Evolutionary conservation across 225 moss, liverwort and hornwort species (phyloP).

Genomic region (Bryum argenteum): DNA sequence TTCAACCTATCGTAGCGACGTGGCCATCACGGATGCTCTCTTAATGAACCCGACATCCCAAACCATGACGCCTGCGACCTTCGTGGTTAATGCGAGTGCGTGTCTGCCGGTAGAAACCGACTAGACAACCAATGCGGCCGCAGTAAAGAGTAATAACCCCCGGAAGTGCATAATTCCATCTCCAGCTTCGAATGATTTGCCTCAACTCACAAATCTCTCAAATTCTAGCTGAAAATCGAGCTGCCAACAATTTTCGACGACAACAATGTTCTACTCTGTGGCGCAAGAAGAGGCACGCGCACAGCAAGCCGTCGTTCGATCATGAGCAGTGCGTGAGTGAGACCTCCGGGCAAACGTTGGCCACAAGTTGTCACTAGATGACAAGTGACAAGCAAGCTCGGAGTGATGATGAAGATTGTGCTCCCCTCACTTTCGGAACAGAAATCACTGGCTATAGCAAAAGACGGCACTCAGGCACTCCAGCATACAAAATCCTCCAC

Average conservation of each 20-base stretch:
- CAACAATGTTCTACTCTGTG: not conserved
- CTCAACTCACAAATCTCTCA: not conserved
- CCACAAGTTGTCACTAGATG: slow-evolving; percentile 23
- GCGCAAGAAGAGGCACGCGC: slow-evolving; percentile 17
- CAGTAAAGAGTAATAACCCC: slow-evolving; percentile 8
- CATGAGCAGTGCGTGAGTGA: not conserved
- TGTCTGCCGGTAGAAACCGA: slow-evolving; percentile 14
- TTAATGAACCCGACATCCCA: slow-evolving; percentile 24
- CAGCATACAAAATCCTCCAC: too few relatives aligned
- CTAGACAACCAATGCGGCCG: slow-evolving; percentile 18
- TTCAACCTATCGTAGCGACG: not conserved
- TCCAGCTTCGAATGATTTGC: not conserved
- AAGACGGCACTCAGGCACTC: too few relatives aligned
- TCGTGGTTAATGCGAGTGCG: not conserved
- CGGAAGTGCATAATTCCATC: slow-evolving; percentile 29
- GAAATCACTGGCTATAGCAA: too few relatives aligned
- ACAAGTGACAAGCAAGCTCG: too few relatives aligned
- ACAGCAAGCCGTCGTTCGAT: not conserved
- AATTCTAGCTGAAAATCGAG: not conserved
- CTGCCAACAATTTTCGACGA: too few relatives aligned
- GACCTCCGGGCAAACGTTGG: slow-evolving; percentile 13
- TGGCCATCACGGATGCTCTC: slow-evolving; percentile 15
- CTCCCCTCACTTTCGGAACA: too few relatives aligned
- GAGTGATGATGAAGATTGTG: too few relatives aligned
- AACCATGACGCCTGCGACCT: slow-evolving; percentile 10